Conservation (phyloP, 2,329 filamentous ascomycete genomes). For the Colletotrichum musae region DNA sequence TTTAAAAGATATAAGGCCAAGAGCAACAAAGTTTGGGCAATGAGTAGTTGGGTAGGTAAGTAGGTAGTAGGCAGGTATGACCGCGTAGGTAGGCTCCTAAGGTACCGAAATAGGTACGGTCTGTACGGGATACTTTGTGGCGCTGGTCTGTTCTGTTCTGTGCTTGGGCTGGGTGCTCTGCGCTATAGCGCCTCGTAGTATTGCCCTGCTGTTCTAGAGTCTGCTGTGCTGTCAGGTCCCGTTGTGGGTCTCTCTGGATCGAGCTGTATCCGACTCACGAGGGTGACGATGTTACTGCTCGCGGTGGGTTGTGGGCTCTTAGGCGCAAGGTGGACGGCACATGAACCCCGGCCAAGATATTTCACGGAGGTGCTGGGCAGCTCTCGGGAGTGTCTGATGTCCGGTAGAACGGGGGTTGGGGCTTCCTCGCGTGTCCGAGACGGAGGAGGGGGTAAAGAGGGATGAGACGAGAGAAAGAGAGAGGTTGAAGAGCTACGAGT, state of each 20-base stretch:
- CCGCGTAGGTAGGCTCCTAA: too few relatives aligned
- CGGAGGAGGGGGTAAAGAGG: neutral
- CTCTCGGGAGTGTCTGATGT: slow-evolving; percentile 15
- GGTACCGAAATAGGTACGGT: too few relatives aligned
- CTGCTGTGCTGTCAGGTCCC: slow-evolving; percentile 23
- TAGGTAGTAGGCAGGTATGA: too few relatives aligned
- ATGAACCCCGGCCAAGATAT: slow-evolving; percentile 28
- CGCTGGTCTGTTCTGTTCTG: slow-evolving; percentile 4
- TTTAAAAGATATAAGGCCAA: too few relatives aligned
- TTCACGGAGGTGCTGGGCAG: slow-evolving; percentile 16
- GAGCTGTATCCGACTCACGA: neutral
- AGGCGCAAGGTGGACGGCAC: slow-evolving; percentile 2
- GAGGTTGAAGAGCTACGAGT: neutral
- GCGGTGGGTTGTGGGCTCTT: slow-evolving; percentile 7
- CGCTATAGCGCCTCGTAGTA: neutral
- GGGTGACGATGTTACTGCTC: neutral
- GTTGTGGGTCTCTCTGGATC: slow-evolving; percentile 24
- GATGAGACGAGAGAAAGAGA: neutral
- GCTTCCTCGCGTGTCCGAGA: neutral
- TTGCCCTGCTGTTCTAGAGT: neutral
- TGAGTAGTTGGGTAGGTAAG: too few relatives aligned
- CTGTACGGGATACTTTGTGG: neutral
- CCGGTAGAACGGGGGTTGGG: slow-evolving; percentile 14
- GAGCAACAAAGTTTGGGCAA: too few relatives aligned
- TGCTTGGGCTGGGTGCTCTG: neutral